Evolutionary conservation across 495 filamentous ascomycete species (phyloP).

Genomic region (Hypomontagnella submonticulosa): DNA sequence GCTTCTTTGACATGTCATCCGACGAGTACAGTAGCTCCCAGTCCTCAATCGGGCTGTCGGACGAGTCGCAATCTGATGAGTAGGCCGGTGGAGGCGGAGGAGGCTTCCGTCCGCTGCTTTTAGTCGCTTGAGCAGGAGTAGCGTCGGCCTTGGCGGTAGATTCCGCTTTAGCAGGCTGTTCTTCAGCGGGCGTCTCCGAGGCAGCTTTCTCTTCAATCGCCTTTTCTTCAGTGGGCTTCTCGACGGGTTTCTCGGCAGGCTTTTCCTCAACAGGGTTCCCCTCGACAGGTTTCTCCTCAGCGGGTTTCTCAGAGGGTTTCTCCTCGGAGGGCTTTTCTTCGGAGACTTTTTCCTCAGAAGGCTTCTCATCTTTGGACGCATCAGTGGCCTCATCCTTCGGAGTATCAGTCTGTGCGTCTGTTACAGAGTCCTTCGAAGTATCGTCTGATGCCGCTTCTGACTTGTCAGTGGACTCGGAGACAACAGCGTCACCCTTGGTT

Average conservation of each 20-base stretch:
- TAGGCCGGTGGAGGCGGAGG: conserved; percentile 22
- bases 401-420: conserved; percentile 25
- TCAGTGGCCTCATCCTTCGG: conserved; percentile 28
- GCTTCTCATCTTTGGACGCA: conserved; percentile 20
- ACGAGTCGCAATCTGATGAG: conserved; percentile 58
- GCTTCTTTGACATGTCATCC: conserved; percentile 63
- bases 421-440: conserved; percentile 24
- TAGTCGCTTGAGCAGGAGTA: conserved; percentile 34
- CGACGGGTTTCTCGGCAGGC: conserved; percentile 28
- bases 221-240: conserved; percentile 28
- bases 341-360: too few species aligned
- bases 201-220: conserved; percentile 9
- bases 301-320: conserved; percentile 14
- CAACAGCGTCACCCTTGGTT: conserved; percentile 19
- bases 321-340: conserved; percentile 19
- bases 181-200: conserved; percentile 16
- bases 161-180: conserved; percentile 15
- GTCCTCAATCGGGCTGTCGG: conserved; percentile 61
- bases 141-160: conserved; percentile 35
- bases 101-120: conserved; percentile 8
- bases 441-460: conserved; percentile 20
- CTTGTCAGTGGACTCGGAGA: conserved; percentile 37
- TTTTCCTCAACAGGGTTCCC: too few species aligned
- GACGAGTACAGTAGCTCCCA: conserved; percentile 63
- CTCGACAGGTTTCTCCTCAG: conserved; percentile 30